These are phyloP conservation scores for Crotalaria pallida DNA, from an alignment of 306 rosid genomes.

Conservation along the genomic window DNA sequence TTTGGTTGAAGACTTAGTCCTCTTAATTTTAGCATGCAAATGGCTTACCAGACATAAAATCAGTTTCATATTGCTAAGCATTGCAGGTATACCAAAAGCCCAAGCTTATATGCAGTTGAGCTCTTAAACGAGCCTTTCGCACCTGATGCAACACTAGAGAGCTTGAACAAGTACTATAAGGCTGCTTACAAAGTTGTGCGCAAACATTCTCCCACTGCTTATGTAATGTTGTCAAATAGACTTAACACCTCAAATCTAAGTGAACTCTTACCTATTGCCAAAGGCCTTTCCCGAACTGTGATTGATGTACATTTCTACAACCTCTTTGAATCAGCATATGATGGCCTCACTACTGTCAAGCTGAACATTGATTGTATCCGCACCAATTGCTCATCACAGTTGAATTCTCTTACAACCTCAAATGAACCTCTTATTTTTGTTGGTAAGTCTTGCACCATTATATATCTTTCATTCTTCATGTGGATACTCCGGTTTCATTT, in stretches of 20 bases:
- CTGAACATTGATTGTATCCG: conserved; percentile 53
- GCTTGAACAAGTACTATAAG: conserved; percentile 47
- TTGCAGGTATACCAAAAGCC: conserved; percentile 47
- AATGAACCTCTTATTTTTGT: conserved; percentile 73
- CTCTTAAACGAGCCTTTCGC: conserved; percentile 68
- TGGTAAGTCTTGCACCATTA: conserved; percentile 54
- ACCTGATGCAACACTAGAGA: conserved; percentile 47
- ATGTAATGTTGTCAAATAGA: conserved; percentile 56
- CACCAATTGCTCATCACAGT: conserved; percentile 36
- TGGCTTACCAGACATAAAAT: too few relatives aligned
- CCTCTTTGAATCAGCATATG: conserved; percentile 40
- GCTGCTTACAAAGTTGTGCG: conserved; percentile 62
- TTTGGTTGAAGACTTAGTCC: too few relatives aligned
- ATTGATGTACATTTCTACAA: conserved; percentile 71
- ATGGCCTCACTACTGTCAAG: conserved; percentile 25
- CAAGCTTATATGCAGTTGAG: conserved; percentile 64
- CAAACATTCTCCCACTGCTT: conserved; percentile 40
- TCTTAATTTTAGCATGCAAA: neutral
- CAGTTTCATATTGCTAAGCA: neutral
- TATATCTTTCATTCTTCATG: too few relatives aligned
- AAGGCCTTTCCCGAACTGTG: conserved; percentile 35
- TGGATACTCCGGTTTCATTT: too few relatives aligned
- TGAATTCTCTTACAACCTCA: conserved; percentile 48
- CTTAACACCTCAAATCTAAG: conserved; percentile 33
- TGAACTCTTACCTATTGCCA: conserved; percentile 58